These are phyloP conservation scores for Sisymbrium irio DNA, from an alignment of 345 rosid species.

Conservation along the genomic window DNA sequence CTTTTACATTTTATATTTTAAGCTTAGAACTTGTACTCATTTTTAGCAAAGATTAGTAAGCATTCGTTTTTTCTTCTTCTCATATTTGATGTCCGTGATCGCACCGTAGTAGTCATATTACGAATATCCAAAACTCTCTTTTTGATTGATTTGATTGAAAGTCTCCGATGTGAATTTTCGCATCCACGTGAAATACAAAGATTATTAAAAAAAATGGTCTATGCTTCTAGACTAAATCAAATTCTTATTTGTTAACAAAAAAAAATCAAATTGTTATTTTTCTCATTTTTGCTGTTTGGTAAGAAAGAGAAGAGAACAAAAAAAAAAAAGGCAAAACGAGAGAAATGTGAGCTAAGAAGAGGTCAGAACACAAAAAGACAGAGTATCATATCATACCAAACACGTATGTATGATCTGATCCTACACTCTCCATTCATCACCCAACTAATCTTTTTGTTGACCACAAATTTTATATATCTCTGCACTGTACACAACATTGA, in stretches of 20 bases:
- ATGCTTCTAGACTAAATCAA: not conserved
- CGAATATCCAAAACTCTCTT: not conserved
- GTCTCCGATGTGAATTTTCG: not conserved
- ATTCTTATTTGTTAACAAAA: not conserved
- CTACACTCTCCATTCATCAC: constrained; percentile 7
- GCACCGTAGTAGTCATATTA: not conserved
- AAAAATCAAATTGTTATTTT: too few relatives aligned
- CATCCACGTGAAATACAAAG: not conserved
- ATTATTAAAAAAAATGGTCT: not conserved
- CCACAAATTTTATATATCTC: not conserved
- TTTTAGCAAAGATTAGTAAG: too few relatives aligned
- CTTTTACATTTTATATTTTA: too few relatives aligned
- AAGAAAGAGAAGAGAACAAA: not conserved
- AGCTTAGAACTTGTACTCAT: too few relatives aligned
- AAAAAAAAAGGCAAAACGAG: constrained; percentile 8
- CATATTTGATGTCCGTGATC: too few relatives aligned
- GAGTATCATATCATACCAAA: constrained; percentile 23
- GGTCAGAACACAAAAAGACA: constrained; percentile 13
- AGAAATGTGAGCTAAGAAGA: constrained; percentile 13
- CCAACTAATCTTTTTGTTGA: constrained; percentile 8
- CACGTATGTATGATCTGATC: constrained; percentile 27
- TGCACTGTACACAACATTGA: not conserved
- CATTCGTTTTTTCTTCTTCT: too few relatives aligned
- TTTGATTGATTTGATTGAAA: not conserved
- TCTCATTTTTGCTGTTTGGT: not conserved